Percentiles rank a stretch among this genome's conserved stretches.
These are phyloP conservation scores for Oryza glaberrima DNA, from an alignment of 176 grass and related monocot genomes.

Conservation along the genomic window DNA sequence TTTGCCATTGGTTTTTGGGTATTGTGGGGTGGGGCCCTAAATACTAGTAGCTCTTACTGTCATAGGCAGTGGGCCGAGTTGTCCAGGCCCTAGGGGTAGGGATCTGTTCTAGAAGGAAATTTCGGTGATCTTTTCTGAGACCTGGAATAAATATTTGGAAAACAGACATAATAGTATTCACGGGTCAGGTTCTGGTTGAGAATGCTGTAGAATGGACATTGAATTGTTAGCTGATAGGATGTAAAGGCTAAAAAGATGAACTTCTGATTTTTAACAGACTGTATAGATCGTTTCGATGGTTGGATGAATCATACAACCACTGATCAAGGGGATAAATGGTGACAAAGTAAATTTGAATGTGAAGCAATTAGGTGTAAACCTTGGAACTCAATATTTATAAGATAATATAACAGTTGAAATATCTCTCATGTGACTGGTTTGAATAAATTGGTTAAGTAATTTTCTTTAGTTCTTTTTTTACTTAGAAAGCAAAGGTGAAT, in stretches of 20 bases:
- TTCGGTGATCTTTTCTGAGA: not conserved
- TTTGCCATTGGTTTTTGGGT: not conserved
- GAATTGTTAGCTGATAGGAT: not conserved
- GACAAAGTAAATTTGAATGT: not conserved
- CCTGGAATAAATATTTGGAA: not conserved
- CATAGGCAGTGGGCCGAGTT: too few relatives aligned
- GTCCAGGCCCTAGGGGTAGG: too few relatives aligned
- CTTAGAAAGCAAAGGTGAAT: not conserved
- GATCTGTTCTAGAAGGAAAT: not conserved
- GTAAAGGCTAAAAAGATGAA: not conserved
- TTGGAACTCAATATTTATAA: slow-evolving; percentile 5
- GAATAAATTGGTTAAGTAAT: not conserved
- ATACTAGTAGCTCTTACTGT: not conserved
- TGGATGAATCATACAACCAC: not conserved
- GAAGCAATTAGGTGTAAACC: not conserved
- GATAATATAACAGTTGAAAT: not conserved
- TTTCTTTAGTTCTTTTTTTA: not conserved
- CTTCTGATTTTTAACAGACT: slow-evolving; percentile 10
- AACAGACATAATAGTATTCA: slow-evolving; percentile 2
- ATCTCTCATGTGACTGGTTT: slow-evolving; percentile 8
- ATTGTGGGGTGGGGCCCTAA: not conserved
- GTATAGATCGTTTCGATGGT: not conserved
- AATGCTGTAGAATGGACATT: not conserved
- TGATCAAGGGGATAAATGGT: not conserved
- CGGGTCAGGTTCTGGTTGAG: not conserved